Percentiles rank a stretch among this genome's conserved stretches.
These are phyloP conservation scores for Aspergillus funiculosus DNA, from an alignment of 495 filamentous ascomycete genomes.

Conservation along the genomic window DNA sequence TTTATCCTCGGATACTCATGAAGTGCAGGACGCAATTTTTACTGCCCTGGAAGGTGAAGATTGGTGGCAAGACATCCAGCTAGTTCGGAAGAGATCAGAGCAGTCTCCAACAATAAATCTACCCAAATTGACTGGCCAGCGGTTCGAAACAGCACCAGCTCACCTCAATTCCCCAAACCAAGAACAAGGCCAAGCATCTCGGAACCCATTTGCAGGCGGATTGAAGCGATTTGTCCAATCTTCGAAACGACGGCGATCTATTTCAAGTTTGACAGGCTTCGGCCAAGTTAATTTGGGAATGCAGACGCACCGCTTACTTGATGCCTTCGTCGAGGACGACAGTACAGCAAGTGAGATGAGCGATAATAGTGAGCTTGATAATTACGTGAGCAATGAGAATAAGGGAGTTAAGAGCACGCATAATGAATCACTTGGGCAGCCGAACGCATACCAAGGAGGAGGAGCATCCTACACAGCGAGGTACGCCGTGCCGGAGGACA, in stretches of 20 bases:
- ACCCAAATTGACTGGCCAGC: not conserved
- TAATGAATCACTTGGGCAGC: too few species aligned
- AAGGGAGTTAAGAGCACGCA: constrained; percentile 29
- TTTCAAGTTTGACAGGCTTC: constrained; percentile 57
- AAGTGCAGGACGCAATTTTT: constrained; percentile 49
- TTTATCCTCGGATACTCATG: constrained; percentile 31
- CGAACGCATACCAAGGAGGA: constrained; percentile 1
- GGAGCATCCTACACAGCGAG: constrained; percentile 11
- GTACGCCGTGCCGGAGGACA: constrained; percentile 1
- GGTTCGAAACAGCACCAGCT: not conserved
- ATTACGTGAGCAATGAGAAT: constrained; percentile 34
- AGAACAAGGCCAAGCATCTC: constrained; percentile 41
- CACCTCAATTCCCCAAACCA: constrained; percentile 22
- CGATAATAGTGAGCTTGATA: constrained; percentile 40
- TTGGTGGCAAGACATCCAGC: constrained; percentile 79
- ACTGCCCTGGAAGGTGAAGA: constrained; percentile 59
- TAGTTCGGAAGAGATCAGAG: constrained; percentile 42
- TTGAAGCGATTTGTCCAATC: constrained; percentile 46
- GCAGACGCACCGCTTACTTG: constrained; percentile 65
- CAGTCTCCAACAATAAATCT: constrained; percentile 10
- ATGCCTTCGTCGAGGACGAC: constrained; percentile 55
- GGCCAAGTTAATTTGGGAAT: constrained; percentile 66
- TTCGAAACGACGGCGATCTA: constrained; percentile 52
- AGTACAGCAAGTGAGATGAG: constrained; percentile 46
- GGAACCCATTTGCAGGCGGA: constrained; percentile 40